Evolutionary conservation across 2,329 filamentous ascomycete genomes (phyloP).

Genomic region (Exophiala spinifera): DNA sequence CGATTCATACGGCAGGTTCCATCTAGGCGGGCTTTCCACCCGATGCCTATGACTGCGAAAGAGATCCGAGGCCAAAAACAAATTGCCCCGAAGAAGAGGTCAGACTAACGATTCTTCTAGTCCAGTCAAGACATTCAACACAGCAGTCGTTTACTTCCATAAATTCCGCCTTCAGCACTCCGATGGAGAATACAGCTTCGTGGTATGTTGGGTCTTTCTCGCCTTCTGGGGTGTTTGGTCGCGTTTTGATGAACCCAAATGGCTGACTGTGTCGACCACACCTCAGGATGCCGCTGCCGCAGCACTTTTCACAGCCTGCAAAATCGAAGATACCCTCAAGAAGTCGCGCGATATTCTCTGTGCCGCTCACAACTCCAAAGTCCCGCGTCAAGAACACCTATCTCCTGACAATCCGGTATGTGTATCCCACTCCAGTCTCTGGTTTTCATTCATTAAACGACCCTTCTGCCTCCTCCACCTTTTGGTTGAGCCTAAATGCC

Average conservation of each 20-base stretch:
- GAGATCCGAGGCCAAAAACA: too few species aligned
- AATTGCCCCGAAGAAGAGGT: too few species aligned
- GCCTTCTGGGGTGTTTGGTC: too few species aligned
- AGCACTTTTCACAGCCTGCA: constrained; percentile 87
- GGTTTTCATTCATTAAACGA: too few species aligned
- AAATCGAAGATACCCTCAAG: constrained; percentile 96
- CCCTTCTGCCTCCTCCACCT: too few species aligned
- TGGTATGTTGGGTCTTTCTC: too few species aligned
- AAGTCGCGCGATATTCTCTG: constrained; percentile 92
- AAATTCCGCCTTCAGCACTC: constrained; percentile 83
- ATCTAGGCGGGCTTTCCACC: too few species aligned
- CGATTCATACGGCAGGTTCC: too few species aligned
- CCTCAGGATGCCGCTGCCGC: constrained; percentile 77
- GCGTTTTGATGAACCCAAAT: background rate
- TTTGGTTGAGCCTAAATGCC: too few species aligned
- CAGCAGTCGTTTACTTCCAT: constrained; percentile 89
- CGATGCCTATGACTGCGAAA: too few species aligned
- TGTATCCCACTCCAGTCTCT: constrained; percentile 2
- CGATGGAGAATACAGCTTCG: constrained; percentile 79
- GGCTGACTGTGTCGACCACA: background rate
- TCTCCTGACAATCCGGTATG: constrained; percentile 78
- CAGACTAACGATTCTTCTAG: constrained; percentile 41
- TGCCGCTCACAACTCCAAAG: constrained; percentile 82
- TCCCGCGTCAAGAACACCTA: constrained; percentile 58
- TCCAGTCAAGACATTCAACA: constrained; percentile 87